A percentile compares a stretch with the other conserved stretches of the same genome.
phyloP scores from a whole-genome alignment of 495 filamentous ascomycete genomes.

The Umbilicaria muhlenbergii region DNA sequence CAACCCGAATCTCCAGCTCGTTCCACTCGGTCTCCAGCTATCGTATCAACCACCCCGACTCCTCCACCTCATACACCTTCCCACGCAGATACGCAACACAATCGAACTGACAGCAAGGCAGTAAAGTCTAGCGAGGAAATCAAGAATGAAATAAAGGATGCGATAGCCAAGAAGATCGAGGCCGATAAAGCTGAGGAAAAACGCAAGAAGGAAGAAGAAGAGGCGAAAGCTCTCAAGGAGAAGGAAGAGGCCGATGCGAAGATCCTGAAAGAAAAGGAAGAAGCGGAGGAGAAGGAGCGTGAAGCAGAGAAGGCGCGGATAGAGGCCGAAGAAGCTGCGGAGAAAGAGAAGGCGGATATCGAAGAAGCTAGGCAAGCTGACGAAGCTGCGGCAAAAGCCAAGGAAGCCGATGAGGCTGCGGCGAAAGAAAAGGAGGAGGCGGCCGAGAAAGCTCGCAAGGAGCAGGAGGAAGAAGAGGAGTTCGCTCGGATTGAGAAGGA shows the following conservation, averaged over 20 bases:
- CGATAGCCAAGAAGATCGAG: constrained; percentile 46
- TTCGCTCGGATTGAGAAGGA: constrained; percentile 36
- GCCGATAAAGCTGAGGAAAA: constrained; percentile 36
- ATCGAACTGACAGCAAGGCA: constrained; percentile 40
- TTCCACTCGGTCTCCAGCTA: constrained; percentile 39
- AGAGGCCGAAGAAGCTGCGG: constrained; percentile 27
- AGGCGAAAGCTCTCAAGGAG: constrained; percentile 28
- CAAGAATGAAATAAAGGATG: constrained; percentile 50
- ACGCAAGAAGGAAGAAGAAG: constrained; percentile 33
- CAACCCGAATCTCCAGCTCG: constrained; percentile 37
- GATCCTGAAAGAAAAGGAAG: constrained; percentile 23
- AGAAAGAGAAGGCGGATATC: constrained; percentile 32
- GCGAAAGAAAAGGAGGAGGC: constrained; percentile 22
- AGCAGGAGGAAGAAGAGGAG: constrained; percentile 29
- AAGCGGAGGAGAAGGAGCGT: constrained; percentile 21
- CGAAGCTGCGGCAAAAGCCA: constrained; percentile 16
- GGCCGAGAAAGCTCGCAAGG: constrained; percentile 22
- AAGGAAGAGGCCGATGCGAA: constrained; percentile 31
- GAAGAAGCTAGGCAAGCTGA: constrained; percentile 20
- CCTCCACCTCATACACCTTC: constrained; percentile 41
- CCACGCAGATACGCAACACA: constrained; percentile 33
- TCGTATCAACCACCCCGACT: constrained; percentile 45
- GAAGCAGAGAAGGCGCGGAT: constrained; percentile 26
- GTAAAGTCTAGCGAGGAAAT: constrained; percentile 56
- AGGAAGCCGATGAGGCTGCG: constrained; percentile 18